A percentile compares a stretch with the other conserved stretches of the same genome.
Evolutionary conservation across 2,329 filamentous ascomycete species (phyloP).

Genomic region (Elsinoe fawcettii): DNA sequence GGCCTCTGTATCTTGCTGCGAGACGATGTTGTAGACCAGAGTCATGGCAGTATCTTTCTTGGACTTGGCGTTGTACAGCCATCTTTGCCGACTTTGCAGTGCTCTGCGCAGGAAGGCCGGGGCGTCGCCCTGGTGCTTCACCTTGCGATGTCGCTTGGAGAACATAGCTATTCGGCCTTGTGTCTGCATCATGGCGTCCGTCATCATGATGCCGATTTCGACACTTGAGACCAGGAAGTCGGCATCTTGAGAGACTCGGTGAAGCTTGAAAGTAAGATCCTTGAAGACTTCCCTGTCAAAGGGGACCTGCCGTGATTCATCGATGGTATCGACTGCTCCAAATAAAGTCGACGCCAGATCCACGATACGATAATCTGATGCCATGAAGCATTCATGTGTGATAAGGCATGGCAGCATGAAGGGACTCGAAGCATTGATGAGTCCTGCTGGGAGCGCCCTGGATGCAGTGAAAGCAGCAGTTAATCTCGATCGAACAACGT

Average conservation of each 20-base stretch:
- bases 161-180: neutral
- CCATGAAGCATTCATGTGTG: conserved; percentile 5
- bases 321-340: neutral
- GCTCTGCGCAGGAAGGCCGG: neutral
- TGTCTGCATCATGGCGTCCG: conserved; percentile 5
- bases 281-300: conserved; percentile 4
- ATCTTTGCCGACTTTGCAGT: conserved; percentile 2
- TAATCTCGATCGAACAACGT: too few relatives aligned
- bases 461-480: too few relatives aligned
- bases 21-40: conserved; percentile 24
- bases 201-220: conserved; percentile 2
- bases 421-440: neutral
- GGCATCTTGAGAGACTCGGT: neutral
- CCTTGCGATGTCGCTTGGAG: neutral
- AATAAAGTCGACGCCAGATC: neutral
- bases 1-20: conserved; percentile 27
- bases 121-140: neutral
- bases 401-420: neutral
- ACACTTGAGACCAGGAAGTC: neutral
- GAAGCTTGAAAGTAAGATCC: neutral
- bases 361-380: conserved; percentile 1
- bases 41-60: conserved; percentile 22
- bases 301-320: neutral
- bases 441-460: too few relatives aligned
- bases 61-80: conserved; percentile 22